Evolutionary conservation across 2,329 filamentous ascomycete genomes (phyloP), one percentile per base, ranked within the genome.

Genomic region (Penicillium fuscoglaucum): DNA sequence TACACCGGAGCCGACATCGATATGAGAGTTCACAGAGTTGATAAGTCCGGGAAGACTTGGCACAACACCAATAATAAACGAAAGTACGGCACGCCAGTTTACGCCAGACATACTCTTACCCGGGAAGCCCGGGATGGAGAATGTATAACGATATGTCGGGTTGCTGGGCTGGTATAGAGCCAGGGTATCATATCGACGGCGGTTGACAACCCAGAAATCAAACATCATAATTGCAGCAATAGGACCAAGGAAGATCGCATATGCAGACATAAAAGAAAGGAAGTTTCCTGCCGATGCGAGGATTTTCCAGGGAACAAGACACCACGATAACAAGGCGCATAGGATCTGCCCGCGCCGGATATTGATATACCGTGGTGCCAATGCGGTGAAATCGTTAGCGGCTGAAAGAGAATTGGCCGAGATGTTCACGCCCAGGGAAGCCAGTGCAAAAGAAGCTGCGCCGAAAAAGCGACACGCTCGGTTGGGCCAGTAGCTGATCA

Each of bases 251-350:
- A 90, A 89, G 40, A 89, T 80, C 1, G 83, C 82, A 69, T 88
- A 86, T 0, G 86, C 87, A 44, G 82, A 79, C 82, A 90, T 87
- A 73, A 90, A 90, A 44, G 82, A 80, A 4, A 88, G 73, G 63
- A 89, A 84, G 1, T 81, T 84, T 2, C 73, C 69, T 2, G 86
- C 86, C 0, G 82, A 85, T 35, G 72, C 77, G 19, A 88, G 75
- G 57, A 89, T 88, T 73, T 87, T 87, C 86, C 86, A 88, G 1
- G 85, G 85, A 1, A 86, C 84, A 33, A 88, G 77, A 3, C 80
- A 79, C 84, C 84, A 87, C 24, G 81, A 82, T 0, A 85, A 70
- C 4, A 86, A 51, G 1, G 83, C 82, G 6, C 82, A 80, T 44
- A 86, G 73, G 33, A 86, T 71, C 57, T 82, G 82, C 8, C 84